phyloP scores from a whole-genome alignment of 1,284 basidiomycete species.

The Clitocybe nebularis region DNA sequence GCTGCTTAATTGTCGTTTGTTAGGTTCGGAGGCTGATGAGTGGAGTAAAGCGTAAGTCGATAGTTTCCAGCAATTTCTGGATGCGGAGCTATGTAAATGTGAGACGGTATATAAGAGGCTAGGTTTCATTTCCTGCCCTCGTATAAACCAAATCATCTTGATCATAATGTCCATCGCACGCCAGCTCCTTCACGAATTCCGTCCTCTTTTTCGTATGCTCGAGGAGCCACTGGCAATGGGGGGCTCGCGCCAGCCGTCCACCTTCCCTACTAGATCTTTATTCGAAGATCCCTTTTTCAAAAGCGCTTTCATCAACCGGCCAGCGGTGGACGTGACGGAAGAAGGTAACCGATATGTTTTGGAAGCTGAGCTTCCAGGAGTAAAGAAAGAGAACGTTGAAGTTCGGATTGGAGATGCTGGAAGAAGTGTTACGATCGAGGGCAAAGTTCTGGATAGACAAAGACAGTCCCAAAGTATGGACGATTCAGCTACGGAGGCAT shows the following conservation, averaged over 20 bases:
- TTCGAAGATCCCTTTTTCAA: constrained; percentile 52
- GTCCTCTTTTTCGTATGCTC: constrained; percentile 67
- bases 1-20: constrained; percentile 11
- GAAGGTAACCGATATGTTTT: constrained; percentile 62
- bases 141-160: not conserved
- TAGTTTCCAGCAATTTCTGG: constrained; percentile 1
- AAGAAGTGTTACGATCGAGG: constrained; percentile 68
- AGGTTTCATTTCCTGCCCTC: not conserved
- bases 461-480: constrained; percentile 15
- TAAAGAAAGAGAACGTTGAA: constrained; percentile 73
- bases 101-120: constrained; percentile 2
- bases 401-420: constrained; percentile 68
- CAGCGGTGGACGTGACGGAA: constrained; percentile 65
- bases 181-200: constrained; percentile 65
- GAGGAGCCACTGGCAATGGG: constrained; percentile 47
- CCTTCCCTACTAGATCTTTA: constrained; percentile 25
- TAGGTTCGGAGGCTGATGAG: constrained; percentile 6
- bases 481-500: constrained; percentile 16
- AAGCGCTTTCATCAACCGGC: constrained; percentile 31
- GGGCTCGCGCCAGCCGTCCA: not conserved
- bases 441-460: constrained; percentile 41
- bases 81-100: not conserved
- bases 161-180: constrained; percentile 59
- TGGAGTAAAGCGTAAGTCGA: too few species aligned
- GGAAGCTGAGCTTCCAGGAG: constrained; percentile 74